phyloP scores from a whole-genome alignment of 768 basidiomycete genomes.

The Lyophyllum semitale region DNA sequence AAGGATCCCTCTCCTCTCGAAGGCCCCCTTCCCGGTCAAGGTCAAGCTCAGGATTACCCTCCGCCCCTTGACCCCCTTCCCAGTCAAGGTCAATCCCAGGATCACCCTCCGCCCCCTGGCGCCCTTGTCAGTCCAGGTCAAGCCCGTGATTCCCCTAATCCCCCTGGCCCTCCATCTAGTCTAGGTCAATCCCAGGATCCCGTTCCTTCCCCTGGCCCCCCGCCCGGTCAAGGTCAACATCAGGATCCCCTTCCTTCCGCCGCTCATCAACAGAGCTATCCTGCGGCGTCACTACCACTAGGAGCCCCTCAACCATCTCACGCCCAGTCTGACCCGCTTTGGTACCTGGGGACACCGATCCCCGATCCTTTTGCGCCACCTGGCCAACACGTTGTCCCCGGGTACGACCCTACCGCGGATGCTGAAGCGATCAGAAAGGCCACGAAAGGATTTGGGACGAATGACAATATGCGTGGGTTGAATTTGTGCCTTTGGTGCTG shows the following conservation, averaged over 20 bases:
- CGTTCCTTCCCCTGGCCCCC: too few species aligned
- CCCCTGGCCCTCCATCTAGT: not conserved
- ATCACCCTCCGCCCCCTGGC: too few species aligned
- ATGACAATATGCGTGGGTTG: conserved; percentile 32
- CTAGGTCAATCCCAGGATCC: too few species aligned
- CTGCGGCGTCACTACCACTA: conserved; percentile 7
- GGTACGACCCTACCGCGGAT: conserved; percentile 34
- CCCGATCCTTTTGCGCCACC: conserved; percentile 30
- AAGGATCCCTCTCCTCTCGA: conserved; percentile 5
- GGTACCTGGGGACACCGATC: conserved; percentile 30
- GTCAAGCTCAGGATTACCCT: too few species aligned
- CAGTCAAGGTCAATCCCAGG: too few species aligned
- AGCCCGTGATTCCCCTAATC: not conserved
- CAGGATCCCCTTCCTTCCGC: conserved; percentile 10
- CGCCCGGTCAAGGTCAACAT: too few species aligned
- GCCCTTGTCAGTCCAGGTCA: too few species aligned
- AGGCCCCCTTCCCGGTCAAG: conserved; percentile 1
- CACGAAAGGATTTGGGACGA: conserved; percentile 27
- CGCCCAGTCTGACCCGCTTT: conserved; percentile 16
- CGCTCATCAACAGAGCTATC: not conserved
- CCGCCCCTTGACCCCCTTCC: too few species aligned
- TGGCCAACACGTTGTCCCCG: conserved; percentile 26
- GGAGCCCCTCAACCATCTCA: conserved; percentile 2
- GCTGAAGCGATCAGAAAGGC: conserved; percentile 31
- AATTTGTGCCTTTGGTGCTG: not conserved